phyloP scores from a whole-genome alignment of 306 rosid species.

The Hippophae rhamnoides region DNA sequence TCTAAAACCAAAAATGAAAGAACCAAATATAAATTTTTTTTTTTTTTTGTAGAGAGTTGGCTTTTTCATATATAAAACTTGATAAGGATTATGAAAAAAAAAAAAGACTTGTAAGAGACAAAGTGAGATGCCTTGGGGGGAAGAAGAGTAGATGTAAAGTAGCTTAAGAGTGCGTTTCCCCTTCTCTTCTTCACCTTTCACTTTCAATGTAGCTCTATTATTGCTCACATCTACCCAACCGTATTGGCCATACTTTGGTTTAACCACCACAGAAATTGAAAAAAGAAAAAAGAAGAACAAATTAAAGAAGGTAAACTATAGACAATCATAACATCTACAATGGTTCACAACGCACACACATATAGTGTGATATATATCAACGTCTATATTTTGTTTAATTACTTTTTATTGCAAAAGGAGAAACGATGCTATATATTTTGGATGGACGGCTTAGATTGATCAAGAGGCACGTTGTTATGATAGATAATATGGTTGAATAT shows the following conservation, averaged over 20 bases:
- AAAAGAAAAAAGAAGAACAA: too few species aligned
- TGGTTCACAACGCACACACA: constrained; percentile 9
- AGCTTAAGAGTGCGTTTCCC: constrained; percentile 26
- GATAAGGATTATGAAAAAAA: too few species aligned
- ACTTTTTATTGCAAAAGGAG: too few species aligned
- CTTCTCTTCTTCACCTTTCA: constrained; percentile 16
- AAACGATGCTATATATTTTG: too few species aligned
- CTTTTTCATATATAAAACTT: too few species aligned
- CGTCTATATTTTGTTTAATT: too few species aligned
- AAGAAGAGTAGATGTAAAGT: constrained; percentile 34
- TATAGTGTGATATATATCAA: not conserved
- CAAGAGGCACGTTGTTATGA: not conserved
- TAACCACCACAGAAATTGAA: constrained; percentile 25
- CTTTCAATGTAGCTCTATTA: constrained; percentile 28
- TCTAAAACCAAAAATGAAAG: too few species aligned
- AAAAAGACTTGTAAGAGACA: too few species aligned
- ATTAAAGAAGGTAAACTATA: not conserved
- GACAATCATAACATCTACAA: not conserved
- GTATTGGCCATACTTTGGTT: constrained; percentile 26
- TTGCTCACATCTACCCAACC: constrained; percentile 36
- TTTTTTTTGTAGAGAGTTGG: too few species aligned
- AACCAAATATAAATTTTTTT: too few species aligned
- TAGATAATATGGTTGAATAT: not conserved
- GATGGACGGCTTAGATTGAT: not conserved
- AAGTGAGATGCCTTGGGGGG: too few species aligned